These are phyloP conservation scores for Lomentospora prolificans DNA, from an alignment of 2,329 filamentous ascomycete genomes.

Conservation along the genomic window DNA sequence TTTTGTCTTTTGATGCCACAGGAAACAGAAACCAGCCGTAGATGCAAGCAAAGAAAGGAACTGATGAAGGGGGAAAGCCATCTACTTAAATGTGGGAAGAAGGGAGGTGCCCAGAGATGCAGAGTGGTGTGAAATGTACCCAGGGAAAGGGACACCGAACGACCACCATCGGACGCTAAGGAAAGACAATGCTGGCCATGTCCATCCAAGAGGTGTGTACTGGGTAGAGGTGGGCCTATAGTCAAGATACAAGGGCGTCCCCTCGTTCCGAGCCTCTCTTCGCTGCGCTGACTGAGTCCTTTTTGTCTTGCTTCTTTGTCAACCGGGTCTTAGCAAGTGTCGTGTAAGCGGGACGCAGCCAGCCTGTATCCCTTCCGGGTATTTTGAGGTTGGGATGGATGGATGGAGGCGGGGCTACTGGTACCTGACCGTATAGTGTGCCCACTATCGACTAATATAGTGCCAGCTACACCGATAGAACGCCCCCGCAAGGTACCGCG, in stretches of 20 bases:
- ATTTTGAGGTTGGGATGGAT: not conserved
- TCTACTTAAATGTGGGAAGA: constrained; percentile 1
- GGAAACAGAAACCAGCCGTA: constrained; percentile 1
- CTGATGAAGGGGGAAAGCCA: not conserved
- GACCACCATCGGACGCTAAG: not conserved
- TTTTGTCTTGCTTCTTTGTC: not conserved
- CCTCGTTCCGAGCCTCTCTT: too few relatives aligned
- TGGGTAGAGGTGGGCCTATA: too few relatives aligned
- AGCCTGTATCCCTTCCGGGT: not conserved
- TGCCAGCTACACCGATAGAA: not conserved
- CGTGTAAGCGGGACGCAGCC: not conserved
- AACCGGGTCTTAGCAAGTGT: not conserved
- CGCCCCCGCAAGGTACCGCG: not conserved
- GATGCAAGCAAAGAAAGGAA: not conserved
- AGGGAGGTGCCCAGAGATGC: not conserved
- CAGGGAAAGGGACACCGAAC: not conserved
- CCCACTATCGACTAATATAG: not conserved
- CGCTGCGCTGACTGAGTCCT: not conserved
- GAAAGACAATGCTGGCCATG: not conserved
- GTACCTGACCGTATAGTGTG: not conserved
- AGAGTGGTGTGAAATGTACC: not conserved
- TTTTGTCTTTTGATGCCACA: not conserved
- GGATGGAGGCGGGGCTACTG: not conserved
- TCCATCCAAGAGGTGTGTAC: too few relatives aligned
- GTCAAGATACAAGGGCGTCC: too few relatives aligned